Conservation (phyloP, 2,329 filamentous ascomycete species). For the Juglanconis juglandina region DNA sequence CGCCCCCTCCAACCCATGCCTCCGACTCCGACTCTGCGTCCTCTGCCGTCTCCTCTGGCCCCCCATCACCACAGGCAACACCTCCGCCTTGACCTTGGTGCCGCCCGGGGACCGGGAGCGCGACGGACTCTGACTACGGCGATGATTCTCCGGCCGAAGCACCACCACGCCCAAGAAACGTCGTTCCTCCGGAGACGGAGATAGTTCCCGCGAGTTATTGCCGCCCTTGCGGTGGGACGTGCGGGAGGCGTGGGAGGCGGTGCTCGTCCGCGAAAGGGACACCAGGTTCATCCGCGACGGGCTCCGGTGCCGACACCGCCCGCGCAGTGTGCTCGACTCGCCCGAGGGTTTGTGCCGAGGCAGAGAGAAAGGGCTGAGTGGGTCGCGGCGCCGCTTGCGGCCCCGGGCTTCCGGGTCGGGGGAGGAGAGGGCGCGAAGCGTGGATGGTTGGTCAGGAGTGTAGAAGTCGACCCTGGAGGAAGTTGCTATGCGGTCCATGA, state of each 20-base stretch:
- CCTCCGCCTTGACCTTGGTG: constrained; percentile 16
- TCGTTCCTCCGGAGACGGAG: too few relatives aligned
- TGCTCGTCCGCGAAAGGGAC: neutral
- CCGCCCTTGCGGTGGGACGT: constrained; percentile 18
- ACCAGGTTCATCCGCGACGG: constrained; percentile 36
- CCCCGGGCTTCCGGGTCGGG: constrained; percentile 34
- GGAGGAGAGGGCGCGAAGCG: constrained; percentile 24
- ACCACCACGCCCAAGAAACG: constrained; percentile 24
- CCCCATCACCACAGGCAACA: constrained; percentile 9
- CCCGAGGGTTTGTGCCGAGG: constrained; percentile 29
- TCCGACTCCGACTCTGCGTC: constrained; percentile 35
- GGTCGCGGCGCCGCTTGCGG: constrained; percentile 34
- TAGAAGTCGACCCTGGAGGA: constrained; percentile 4
- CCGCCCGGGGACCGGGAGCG: constrained; percentile 27
- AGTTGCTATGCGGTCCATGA: constrained; percentile 6
- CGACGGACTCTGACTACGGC: constrained; percentile 35
- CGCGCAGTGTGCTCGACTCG: constrained; percentile 38
- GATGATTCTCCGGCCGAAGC: constrained; percentile 25
- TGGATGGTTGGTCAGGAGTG: neutral
- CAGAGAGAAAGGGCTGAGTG: constrained; percentile 23
- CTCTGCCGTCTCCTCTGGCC: constrained; percentile 32
- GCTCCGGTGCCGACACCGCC: constrained; percentile 38
- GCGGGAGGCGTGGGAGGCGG: constrained; percentile 20
- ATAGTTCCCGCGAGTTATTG: neutral
- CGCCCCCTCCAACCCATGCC: constrained; percentile 18